A percentile compares a stretch with the other conserved stretches of the same genome.
phyloP scores from a whole-genome alignment of 129 eudicot genomes.

The Lactuca sativa region DNA sequence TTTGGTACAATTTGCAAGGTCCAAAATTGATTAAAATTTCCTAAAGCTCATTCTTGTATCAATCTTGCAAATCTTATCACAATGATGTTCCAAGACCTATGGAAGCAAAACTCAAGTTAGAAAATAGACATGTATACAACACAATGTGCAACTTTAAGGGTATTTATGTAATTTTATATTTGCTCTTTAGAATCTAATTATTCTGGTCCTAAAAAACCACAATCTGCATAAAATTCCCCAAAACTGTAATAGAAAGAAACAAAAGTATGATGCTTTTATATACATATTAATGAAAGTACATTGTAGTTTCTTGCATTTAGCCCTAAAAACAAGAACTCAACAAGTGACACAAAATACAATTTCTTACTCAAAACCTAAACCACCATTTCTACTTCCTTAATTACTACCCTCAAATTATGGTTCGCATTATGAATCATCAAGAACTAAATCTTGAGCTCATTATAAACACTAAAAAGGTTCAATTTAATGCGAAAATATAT shows the following conservation, averaged over 20 bases:
- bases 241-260: no score
- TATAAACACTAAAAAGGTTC: neutral
- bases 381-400: no score
- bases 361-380: no score
- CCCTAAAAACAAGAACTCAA: no score
- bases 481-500: neutral
- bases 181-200: no score
- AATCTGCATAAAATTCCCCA: neutral
- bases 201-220: no score
- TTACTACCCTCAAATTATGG: no score
- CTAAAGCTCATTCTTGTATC: neutral
- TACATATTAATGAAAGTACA: no score
- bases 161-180: no score
- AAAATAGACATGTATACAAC: neutral
- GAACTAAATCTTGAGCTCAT: neutral
- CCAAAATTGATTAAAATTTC: neutral
- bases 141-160: neutral
- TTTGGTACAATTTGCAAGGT: constrained; percentile 7
- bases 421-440: neutral
- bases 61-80: constrained; percentile 33
- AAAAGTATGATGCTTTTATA: no score
- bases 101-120: constrained; percentile 35
- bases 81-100: constrained; percentile 46
- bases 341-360: no score
- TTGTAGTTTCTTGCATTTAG: no score